Conservation (phyloP, 345 rosid genomes). For the Crucihimalaya himalaica region DNA sequence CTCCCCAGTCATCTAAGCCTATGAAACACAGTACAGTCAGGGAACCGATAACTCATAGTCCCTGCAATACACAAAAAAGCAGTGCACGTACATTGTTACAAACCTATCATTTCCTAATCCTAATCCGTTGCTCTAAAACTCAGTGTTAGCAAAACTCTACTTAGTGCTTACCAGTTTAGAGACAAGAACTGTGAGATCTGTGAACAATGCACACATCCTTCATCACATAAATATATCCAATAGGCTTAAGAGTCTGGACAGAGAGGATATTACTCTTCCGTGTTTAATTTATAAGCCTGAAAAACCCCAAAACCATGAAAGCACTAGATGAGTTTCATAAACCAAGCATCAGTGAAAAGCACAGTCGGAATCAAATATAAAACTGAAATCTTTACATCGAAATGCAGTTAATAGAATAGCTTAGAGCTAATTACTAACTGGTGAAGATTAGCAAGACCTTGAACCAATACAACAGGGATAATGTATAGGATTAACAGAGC, state of each 20-base stretch:
- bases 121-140: not conserved
- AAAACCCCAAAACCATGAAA: not conserved
- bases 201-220: slow-evolving; percentile 11
- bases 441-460: slow-evolving; percentile 86
- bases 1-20: slow-evolving; percentile 9
- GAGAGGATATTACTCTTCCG: not conserved
- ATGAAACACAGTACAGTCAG: not conserved
- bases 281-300: slow-evolving; percentile 3
- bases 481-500: slow-evolving; percentile 69
- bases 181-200: slow-evolving; percentile 1
- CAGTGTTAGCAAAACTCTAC: not conserved
- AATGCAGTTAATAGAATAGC: not conserved
- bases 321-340: too few relatives aligned
- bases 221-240: not conserved
- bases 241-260: not conserved
- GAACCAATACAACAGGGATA: slow-evolving; percentile 78
- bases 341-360: not conserved
- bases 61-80: slow-evolving; percentile 31
- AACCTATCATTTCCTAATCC: not conserved
- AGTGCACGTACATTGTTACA: not conserved
- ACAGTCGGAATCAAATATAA: slow-evolving; percentile 14
- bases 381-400: not conserved
- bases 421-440: slow-evolving; percentile 49
- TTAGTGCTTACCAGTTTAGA: slow-evolving; percentile 25
- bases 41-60: not conserved